phyloP scores from a whole-genome alignment of 1,284 basidiomycete species.

The Sporisorium scitamineum region DNA sequence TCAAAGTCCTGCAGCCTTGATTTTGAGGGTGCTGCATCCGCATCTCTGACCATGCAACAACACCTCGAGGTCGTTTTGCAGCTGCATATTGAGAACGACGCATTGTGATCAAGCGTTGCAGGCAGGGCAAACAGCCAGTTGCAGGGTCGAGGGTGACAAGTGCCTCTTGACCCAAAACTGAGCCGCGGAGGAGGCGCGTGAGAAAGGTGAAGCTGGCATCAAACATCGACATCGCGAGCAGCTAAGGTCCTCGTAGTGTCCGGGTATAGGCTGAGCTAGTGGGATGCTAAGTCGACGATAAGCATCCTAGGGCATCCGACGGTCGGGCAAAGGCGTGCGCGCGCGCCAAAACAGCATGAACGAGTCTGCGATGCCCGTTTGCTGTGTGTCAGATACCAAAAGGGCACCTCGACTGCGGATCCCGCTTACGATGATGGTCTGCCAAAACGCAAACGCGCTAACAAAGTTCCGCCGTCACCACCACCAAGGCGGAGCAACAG shows the following conservation, averaged over 20 bases:
- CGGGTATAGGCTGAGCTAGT: neutral
- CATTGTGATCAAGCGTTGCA: neutral
- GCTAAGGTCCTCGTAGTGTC: too few relatives aligned
- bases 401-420: neutral
- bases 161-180: too few relatives aligned
- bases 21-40: constrained; percentile 1
- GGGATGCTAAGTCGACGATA: neutral
- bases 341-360: neutral
- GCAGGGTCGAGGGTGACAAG: neutral
- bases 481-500: neutral
- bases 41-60: neutral
- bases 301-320: neutral
- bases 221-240: neutral
- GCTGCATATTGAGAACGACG: neutral
- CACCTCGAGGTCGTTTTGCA: neutral
- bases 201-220: neutral
- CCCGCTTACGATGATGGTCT: neutral
- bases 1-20: neutral
- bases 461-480: neutral
- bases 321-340: neutral
- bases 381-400: too few relatives aligned
- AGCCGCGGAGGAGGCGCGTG: neutral
- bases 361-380: neutral
- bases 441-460: neutral
- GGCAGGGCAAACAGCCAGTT: neutral